A percentile compares a stretch with the other conserved stretches of the same genome.
Conservation (phyloP, 1,284 basidiomycete species). For the Austropuccinia psidii region DNA sequence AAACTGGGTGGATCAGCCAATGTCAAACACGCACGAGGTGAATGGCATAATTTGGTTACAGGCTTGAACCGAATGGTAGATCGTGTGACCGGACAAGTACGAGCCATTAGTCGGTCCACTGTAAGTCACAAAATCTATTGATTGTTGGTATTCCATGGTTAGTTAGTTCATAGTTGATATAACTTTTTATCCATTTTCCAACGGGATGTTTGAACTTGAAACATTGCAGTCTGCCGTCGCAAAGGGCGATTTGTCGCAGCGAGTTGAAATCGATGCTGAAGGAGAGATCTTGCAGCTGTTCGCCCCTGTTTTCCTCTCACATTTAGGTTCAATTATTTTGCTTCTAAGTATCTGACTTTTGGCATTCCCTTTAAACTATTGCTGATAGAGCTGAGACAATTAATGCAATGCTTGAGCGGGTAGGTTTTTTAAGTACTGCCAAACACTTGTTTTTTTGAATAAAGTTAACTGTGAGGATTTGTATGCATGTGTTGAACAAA, state of each 20-base stretch:
- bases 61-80: constrained; percentile 36
- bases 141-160: too few species aligned
- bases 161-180: not conserved
- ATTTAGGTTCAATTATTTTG: not conserved
- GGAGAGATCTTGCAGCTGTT: constrained; percentile 96
- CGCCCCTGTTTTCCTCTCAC: not conserved
- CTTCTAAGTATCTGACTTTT: not conserved
- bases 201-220: not conserved
- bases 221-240: constrained; percentile 63
- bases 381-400: constrained; percentile 25
- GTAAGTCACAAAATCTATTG: not conserved
- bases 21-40: constrained; percentile 85
- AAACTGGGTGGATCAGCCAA: constrained; percentile 87
- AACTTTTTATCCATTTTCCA: not conserved
- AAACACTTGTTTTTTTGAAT: too few species aligned
- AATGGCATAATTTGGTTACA: constrained; percentile 59
- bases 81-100: constrained; percentile 33
- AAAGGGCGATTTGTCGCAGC: constrained; percentile 83
- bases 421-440: not conserved
- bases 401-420: constrained; percentile 36
- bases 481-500: too few species aligned
- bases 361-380: not conserved
- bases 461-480: not conserved
- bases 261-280: constrained; percentile 91
- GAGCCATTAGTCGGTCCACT: constrained; percentile 25